Evolutionary conservation across 2,329 filamentous ascomycete genomes (phyloP).

Genomic region (Alternaria infectoria): DNA sequence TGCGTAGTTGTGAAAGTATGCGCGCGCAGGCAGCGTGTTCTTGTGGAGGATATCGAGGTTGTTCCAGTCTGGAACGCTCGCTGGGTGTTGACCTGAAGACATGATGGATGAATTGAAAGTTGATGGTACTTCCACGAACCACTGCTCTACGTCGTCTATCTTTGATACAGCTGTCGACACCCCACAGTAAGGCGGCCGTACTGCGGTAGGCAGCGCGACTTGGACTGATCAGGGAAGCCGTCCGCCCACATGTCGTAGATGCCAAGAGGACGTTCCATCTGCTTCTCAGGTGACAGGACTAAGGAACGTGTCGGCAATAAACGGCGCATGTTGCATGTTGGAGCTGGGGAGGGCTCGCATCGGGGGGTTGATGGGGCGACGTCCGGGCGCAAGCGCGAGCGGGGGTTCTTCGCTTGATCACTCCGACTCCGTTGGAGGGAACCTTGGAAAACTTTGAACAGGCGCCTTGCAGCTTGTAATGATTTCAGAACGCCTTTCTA

Average conservation of each 20-base stretch:
- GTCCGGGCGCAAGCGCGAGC: constrained; percentile 9
- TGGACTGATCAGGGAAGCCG: constrained; percentile 28
- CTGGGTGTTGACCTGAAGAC: constrained; percentile 30
- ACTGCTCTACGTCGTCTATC: not conserved
- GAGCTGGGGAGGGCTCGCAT: constrained; percentile 3
- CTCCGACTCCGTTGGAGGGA: not conserved
- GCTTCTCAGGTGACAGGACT: constrained; percentile 10
- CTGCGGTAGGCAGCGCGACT: constrained; percentile 4
- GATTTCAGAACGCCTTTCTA: not conserved
- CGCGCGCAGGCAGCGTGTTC: constrained; percentile 64
- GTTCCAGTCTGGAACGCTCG: constrained; percentile 63
- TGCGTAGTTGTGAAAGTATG: constrained; percentile 63
- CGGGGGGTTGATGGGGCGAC: constrained; percentile 20
- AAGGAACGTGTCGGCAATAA: constrained; percentile 5
- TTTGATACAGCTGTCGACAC: constrained; percentile 5
- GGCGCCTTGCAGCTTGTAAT: not conserved
- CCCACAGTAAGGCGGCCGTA: constrained; percentile 1
- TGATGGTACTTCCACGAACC: not conserved
- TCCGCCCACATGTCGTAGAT: constrained; percentile 16
- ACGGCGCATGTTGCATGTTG: constrained; percentile 9
- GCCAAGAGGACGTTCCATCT: constrained; percentile 17
- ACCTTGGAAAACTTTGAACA: not conserved
- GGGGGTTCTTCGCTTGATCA: not conserved
- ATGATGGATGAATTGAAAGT: constrained; percentile 17
- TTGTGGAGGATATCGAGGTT: constrained; percentile 66